phyloP scores from a whole-genome alignment of 2,329 filamentous ascomycete species.

The Botrytis tulipae region DNA sequence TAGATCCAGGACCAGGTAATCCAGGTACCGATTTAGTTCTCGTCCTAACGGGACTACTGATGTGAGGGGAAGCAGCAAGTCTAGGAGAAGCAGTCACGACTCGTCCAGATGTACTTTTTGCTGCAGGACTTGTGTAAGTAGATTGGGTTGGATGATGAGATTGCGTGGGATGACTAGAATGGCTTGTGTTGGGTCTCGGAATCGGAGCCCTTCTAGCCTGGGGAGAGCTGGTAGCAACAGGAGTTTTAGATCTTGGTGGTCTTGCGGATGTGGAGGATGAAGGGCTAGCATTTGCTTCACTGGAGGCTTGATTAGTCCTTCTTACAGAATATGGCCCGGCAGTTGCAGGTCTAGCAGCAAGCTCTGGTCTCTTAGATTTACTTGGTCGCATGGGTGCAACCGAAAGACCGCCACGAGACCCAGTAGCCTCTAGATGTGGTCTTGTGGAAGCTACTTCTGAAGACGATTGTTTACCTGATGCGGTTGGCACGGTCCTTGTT shows the following conservation, averaged over 20 bases:
- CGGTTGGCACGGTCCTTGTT: slow-evolving; percentile 42
- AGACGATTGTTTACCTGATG: slow-evolving; percentile 39
- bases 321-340: slow-evolving; percentile 65
- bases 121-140: slow-evolving; percentile 45
- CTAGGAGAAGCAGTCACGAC: slow-evolving; percentile 24
- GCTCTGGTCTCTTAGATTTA: slow-evolving; percentile 52
- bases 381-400: slow-evolving; percentile 62
- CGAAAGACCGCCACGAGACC: slow-evolving; percentile 56
- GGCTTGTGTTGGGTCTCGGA: slow-evolving; percentile 39
- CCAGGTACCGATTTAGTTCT: slow-evolving; percentile 27
- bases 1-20: slow-evolving; percentile 30
- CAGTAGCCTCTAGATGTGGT: slow-evolving; percentile 45
- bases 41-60: slow-evolving; percentile 27
- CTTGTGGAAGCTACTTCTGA: slow-evolving; percentile 42
- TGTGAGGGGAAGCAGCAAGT: slow-evolving; percentile 26
- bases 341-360: slow-evolving; percentile 58
- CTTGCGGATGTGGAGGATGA: slow-evolving; percentile 40
- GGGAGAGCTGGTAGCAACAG: slow-evolving; percentile 47
- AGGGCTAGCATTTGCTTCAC: slow-evolving; percentile 36
- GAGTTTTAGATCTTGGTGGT: slow-evolving; percentile 46
- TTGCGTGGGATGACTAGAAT: slow-evolving; percentile 38
- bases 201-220: slow-evolving; percentile 33
- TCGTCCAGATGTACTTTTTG: slow-evolving; percentile 38
- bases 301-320: slow-evolving; percentile 38
- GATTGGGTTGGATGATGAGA: slow-evolving; percentile 36